A percentile compares a stretch with the other conserved stretches of the same genome.
Evolutionary conservation across 164 flowering plant genomes (phyloP).

Genomic region (Piper betle): DNA sequence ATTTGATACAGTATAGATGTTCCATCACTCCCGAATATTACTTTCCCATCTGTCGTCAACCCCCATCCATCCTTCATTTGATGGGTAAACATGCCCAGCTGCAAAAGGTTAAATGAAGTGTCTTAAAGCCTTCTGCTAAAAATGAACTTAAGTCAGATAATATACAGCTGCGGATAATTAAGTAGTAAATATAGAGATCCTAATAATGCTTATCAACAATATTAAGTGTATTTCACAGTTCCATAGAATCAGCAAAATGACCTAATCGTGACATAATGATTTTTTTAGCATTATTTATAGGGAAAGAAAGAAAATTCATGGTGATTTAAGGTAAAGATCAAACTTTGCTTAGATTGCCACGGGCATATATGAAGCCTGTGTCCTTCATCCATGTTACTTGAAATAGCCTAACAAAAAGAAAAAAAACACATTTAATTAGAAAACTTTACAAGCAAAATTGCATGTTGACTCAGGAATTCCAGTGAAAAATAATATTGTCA

Average conservation of each 20-base stretch:
- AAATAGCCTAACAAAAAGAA: slow-evolving; percentile 67
- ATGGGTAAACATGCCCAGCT: slow-evolving; percentile 57
- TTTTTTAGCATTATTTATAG: background rate
- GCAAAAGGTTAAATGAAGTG: slow-evolving; percentile 8
- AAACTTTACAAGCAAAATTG: background rate
- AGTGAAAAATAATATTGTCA: no score
- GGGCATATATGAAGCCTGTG: slow-evolving; percentile 79
- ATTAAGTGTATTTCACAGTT: background rate
- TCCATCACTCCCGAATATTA: slow-evolving; percentile 94
- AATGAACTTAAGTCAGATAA: background rate
- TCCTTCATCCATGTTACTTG: slow-evolving; percentile 85
- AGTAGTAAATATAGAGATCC: background rate
- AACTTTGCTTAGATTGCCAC: slow-evolving; percentile 63
- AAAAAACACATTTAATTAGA: slow-evolving; percentile 13
- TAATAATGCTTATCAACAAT: no score
- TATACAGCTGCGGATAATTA: background rate
- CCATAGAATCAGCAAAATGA: background rate
- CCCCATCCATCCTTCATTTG: slow-evolving; percentile 99
- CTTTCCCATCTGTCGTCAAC: slow-evolving; percentile 88
- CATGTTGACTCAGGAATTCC: background rate
- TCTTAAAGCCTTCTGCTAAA: background rate
- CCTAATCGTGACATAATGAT: no score
- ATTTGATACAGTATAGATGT: slow-evolving; percentile 69
- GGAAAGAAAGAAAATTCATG: background rate
- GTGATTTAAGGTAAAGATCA: slow-evolving; percentile 25